Conservation (phyloP, 2,329 filamentous ascomycete genomes). For the Ophiostoma novo-ulmi region DNA sequence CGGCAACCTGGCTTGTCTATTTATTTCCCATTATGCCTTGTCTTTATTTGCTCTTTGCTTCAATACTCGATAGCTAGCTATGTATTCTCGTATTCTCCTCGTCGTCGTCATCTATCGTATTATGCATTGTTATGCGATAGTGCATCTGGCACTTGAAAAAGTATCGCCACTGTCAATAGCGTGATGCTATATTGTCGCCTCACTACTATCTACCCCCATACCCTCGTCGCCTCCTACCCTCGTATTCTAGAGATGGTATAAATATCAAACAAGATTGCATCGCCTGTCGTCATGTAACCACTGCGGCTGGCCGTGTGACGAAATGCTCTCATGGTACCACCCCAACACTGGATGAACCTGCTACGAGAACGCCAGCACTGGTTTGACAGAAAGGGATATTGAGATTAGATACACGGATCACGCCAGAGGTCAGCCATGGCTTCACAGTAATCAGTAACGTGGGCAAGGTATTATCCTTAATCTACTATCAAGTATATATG, state of each 20-base stretch:
- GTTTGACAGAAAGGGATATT: background rate
- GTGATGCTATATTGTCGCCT: background rate
- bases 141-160: background rate
- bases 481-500: no score
- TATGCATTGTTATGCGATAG: background rate
- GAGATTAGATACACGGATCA: background rate
- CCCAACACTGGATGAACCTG: background rate
- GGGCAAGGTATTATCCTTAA: background rate
- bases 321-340: background rate
- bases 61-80: background rate
- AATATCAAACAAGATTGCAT: background rate
- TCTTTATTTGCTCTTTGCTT: background rate
- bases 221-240: no score
- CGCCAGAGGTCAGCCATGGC: background rate
- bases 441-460: background rate
- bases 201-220: background rate
- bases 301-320: background rate
- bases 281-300: conserved; percentile 1
- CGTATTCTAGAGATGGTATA: background rate
- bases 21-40: no score
- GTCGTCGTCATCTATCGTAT: background rate
- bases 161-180: background rate
- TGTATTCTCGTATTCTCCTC: background rate
- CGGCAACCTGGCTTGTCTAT: no score
- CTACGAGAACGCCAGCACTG: background rate